Conservation (phyloP, 495 filamentous ascomycete species). For the Podospora sp. region DNA sequence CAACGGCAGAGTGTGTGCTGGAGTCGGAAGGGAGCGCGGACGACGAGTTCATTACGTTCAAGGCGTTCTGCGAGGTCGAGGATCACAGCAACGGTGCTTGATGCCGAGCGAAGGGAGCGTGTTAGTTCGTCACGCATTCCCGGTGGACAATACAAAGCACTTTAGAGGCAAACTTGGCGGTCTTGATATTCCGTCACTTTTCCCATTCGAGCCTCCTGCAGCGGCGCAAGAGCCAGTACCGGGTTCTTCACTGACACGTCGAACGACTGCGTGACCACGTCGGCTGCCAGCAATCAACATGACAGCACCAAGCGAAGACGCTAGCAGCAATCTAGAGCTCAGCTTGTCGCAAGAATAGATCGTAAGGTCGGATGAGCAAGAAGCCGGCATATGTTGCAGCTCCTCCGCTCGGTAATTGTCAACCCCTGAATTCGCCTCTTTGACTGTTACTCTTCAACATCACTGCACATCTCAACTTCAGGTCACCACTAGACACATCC, state of each 20-base stretch:
- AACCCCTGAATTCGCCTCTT: neutral
- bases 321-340: neutral
- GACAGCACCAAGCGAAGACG: neutral
- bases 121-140: neutral
- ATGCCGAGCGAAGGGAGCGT: neutral
- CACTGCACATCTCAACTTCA: neutral
- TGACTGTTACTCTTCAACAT: neutral
- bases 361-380: neutral
- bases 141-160: constrained; percentile 4
- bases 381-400: neutral
- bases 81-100: constrained; percentile 35
- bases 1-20: constrained; percentile 80
- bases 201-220: neutral
- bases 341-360: constrained; percentile 4
- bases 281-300: neutral
- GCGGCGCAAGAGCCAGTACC: neutral
- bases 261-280: neutral
- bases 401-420: constrained; percentile 4
- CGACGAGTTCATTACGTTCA: constrained; percentile 80
- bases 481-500: neutral
- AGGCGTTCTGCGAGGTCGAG: constrained; percentile 89
- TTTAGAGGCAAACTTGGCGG: neutral
- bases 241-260: neutral
- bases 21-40: constrained; percentile 61
- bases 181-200: neutral